Evolutionary conservation across 1,139 yeast species (phyloP), one percentile per base, ranked within the genome.

Genomic region (Arxiozyma telluris): DNA sequence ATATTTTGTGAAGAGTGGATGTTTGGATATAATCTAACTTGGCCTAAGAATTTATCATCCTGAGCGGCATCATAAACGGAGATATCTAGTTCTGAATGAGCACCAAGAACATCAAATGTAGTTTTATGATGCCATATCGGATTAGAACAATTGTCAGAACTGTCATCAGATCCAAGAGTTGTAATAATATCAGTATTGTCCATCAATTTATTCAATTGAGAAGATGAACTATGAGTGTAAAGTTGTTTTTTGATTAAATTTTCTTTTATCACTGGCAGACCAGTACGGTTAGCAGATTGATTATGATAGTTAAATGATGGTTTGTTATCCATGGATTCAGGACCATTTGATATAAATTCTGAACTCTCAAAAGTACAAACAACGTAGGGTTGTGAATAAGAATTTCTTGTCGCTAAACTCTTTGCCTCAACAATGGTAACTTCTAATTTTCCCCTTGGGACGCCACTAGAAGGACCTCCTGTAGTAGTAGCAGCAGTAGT

Each of bases 301-400:
- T 55, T 63, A 57, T 39, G 21, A 17, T 38, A 11, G n/a, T 4
- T 30, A 21, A 34, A 44, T 60, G 59, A 12, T 65, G 61, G 57
- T 30, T 58, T 62, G 56, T 74, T 78, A 42, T 79, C 82, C 60
- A 76, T 76, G 38, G 84, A 78, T 58, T 82, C 86, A 3, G 94
- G 90, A 18, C 93, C 91, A 59, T 83, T 82, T 30, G 96, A 83
- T 57, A 91, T 90, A 61, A 84, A 87, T 72, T 91, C 98, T 1
- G 96, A 85, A 58, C 94, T 85, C 67, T 90, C 96, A 72, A 87
- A 91, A 1, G 96, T 87, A 69, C 96, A 88, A 41, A 91, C 96
- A 25, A 88, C 96, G 68, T 91, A 91, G 2, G 96, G 96, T 62
- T 82, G 84, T 9, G 89, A 78, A 59, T 70, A 70, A 15, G 78